Conservation (phyloP, 2,329 filamentous ascomycete genomes). For the Capronia coronata region DNA sequence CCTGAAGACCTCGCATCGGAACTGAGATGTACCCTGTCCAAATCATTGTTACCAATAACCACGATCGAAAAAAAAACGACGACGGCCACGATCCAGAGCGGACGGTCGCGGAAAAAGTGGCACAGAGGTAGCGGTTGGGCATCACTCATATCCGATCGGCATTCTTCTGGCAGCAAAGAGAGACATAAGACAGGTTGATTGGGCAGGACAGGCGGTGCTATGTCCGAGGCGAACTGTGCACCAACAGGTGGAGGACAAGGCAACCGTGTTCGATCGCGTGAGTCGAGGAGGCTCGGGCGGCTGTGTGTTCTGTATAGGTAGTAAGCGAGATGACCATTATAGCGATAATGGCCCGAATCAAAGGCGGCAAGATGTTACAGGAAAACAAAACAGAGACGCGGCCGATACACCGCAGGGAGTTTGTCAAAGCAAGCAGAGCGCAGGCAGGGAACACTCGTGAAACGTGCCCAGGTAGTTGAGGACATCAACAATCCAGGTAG, state of each 20-base stretch:
- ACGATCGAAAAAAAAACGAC: too few species aligned
- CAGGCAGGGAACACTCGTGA: too few species aligned
- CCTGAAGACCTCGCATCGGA: not conserved
- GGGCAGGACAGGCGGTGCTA: conserved; percentile 5
- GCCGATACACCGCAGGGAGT: too few species aligned
- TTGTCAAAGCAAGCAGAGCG: too few species aligned
- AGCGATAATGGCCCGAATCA: not conserved
- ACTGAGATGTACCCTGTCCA: not conserved
- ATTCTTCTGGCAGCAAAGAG: conserved; percentile 6
- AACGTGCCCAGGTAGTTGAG: too few species aligned
- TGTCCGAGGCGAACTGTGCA: not conserved
- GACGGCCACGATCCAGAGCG: not conserved
- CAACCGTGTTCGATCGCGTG: conserved; percentile 1
- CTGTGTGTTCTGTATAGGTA: not conserved
- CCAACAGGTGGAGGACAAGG: conserved; percentile 5
- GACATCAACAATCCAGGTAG: too few species aligned
- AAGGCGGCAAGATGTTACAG: too few species aligned
- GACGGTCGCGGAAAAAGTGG: not conserved
- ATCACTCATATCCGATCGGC: conserved; percentile 15
- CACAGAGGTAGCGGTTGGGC: conserved; percentile 7
- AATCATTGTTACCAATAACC: too few species aligned
- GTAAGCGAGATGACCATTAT: not conserved
- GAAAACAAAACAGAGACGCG: too few species aligned
- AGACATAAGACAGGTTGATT: conserved; percentile 5
- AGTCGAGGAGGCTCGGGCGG: not conserved